A percentile compares a stretch with the other conserved stretches of the same genome.
Evolutionary conservation across 257 asterid genomes (phyloP).

Genomic region (Gynochthodes officinalis): DNA sequence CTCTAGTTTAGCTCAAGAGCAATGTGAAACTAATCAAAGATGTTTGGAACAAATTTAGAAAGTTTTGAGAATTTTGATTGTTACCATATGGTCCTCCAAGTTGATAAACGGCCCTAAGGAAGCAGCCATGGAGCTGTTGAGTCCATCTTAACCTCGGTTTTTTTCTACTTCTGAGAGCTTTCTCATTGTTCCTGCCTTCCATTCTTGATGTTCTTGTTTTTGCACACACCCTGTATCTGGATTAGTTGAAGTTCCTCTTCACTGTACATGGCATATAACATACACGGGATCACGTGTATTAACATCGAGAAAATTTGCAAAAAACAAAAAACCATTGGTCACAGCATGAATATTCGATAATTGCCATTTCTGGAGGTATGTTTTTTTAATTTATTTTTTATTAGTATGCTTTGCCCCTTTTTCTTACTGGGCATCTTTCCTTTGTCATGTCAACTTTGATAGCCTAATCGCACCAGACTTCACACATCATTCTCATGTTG

Average conservation of each 20-base stretch:
- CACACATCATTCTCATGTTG: background rate
- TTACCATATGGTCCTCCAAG: conserved; percentile 23
- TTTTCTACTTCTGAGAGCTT: background rate
- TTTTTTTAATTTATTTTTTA: background rate
- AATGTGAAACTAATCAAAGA: background rate
- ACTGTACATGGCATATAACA: background rate
- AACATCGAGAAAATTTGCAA: background rate
- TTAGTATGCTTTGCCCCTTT: background rate
- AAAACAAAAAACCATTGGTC: background rate
- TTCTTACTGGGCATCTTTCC: no score
- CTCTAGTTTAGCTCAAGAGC: background rate
- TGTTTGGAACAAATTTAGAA: background rate
- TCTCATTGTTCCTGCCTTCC: background rate
- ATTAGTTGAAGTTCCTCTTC: background rate
- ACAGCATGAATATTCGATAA: background rate
- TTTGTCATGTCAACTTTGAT: background rate
- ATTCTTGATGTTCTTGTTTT: conserved; percentile 3
- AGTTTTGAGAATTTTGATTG: background rate
- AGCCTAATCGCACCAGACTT: background rate
- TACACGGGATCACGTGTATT: background rate
- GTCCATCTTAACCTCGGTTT: conserved; percentile 24
- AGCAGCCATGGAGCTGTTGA: conserved; percentile 15
- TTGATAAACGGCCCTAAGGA: conserved; percentile 20
- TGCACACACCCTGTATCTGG: background rate
- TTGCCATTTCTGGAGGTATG: background rate